Evolutionary conservation across 2,329 filamentous ascomycete species (phyloP), one percentile per base, ranked within the genome.

Genomic region (Aspergillus calidoustus): DNA sequence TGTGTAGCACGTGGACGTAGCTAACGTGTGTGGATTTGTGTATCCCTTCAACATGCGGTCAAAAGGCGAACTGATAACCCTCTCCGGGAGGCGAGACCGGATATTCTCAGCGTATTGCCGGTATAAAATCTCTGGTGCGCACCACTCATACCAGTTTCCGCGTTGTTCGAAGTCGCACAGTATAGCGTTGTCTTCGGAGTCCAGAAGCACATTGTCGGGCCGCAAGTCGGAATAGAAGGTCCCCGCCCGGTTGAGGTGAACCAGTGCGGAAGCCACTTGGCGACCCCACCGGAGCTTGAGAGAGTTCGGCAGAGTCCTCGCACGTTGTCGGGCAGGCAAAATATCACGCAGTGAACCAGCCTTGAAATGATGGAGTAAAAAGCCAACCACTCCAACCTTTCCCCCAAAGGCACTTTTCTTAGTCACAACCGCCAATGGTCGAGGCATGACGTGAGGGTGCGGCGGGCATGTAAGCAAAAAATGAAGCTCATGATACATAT

Each of bases 141-240:
- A 54, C 57, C 57, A 59, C 25, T 59, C 57, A 34, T 54, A 59
- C 57, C 57, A 59, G 25, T 59, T 59, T 25, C 57, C 57, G n/a
- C 57, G 57, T 51, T 59, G 57, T 19, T 59, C 57, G 43, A 59
- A 59, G 34, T 59, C 57, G 17, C 57, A 59, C 30, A 59, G 44
- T 19, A 59, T 46, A 13, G 46, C 51, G 50, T 50, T 54, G 25
- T 44, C 57, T 11, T 47, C 44, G 11, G 51, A 25, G 44, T 59
- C 57, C 28, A 59, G 51, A n/a, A 59, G 25, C 44, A 59, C 50
- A 59, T 59, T 59, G 23, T 59, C 57, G 13, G 57, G 57, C 28
- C 57, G 50, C 34, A 59, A 34, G 30, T 59, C 57, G 6, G 57
- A 59, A 50, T 59, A 59, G 19, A 54, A 59, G 13, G 44, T 48